Evolutionary conservation across 2,329 filamentous ascomycete species (phyloP), one percentile per base, ranked within the genome.

Genomic region (Bertia moriformis): DNA sequence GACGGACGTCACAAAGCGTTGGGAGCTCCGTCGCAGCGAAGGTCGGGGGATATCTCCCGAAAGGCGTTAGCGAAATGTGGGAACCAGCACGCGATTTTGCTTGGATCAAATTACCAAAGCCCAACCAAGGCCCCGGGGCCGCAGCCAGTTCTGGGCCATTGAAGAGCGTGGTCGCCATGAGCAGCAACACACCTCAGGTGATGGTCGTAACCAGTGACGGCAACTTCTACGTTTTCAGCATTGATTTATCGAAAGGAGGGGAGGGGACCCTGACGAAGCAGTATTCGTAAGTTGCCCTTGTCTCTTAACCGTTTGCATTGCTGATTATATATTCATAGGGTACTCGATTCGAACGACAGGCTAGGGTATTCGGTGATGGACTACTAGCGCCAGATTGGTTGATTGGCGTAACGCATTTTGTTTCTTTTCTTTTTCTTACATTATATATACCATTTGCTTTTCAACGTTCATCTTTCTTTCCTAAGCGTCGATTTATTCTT

Each of bases 201-300:
- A 81, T 82, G 75, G 74, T 81, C 2, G 76, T 81, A 18, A 82
- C 77, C 2, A 80, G 69, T 43, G 77, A 81, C 49, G 78, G 77
- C 4, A 73, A 73, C 44, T 81, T 80, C 49, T 78, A 75, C 45
- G 71, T 81, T 14, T 82, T 78, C 56, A 75, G 70, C 43, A 71
- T 82, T 39, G 75, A 82, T 53, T 57, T 82, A 42, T 77, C 78
- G 43, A 78, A 72, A 46, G 77, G 77, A 18, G 77, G 77, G 14
- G 77, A 82, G 51, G 78, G 77, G 3, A 72, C 69, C 14, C 53
- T 82, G 48, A 69, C 73, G 41, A 77, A 77, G 51, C 73, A 78
- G 52, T 79, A 74, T 52, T 78, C 74, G 72, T 78, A 57, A 62
- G 73, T 67, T 15, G 10, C 12, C 10, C 15, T 10, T 7, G 7